Percentiles rank a stretch among this genome's conserved stretches.
These are phyloP conservation scores for Pythium myriotylum DNA, from an alignment of 352 stramenopile genomes.

Conservation along the genomic window DNA sequence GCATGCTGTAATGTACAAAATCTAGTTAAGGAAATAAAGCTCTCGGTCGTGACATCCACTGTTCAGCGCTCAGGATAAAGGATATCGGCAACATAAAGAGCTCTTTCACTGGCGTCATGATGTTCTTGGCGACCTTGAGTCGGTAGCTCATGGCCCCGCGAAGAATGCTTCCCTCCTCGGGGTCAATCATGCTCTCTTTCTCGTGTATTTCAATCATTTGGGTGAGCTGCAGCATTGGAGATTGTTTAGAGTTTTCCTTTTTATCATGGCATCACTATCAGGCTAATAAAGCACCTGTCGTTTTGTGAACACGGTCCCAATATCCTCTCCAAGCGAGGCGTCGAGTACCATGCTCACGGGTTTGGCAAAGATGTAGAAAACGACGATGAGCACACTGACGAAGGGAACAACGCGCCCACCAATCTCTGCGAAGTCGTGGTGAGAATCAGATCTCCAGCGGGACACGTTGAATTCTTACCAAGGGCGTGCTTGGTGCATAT, in stretches of 20 bases:
- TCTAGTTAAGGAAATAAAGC: constrained; percentile 4
- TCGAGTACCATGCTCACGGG: constrained; percentile 94
- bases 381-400: constrained; percentile 91
- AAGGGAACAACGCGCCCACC: constrained; percentile 84
- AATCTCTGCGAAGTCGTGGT: constrained; percentile 41
- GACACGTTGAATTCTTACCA: constrained; percentile 40
- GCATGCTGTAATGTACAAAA: constrained; percentile 29
- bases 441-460: too few species aligned
- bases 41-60: background rate
- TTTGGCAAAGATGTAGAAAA: constrained; percentile 95
- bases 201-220: constrained; percentile 98
- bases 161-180: constrained; percentile 94
- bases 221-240: constrained; percentile 68
- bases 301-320: constrained; percentile 95
- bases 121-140: constrained; percentile 86
- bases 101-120: constrained; percentile 94
- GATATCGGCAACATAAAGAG: constrained; percentile 93
- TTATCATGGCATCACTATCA: too few species aligned
- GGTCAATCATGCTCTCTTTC: constrained; percentile 91
- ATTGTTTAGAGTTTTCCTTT: too few species aligned
- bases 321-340: constrained; percentile 90
- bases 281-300: too few species aligned
- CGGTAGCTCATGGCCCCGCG: constrained; percentile 95
- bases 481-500: constrained; percentile 90
- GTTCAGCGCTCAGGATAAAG: background rate